Evolutionary conservation across 2,329 filamentous ascomycete species (phyloP), one percentile per base, ranked within the genome.

Genomic region (Aspergillus glaucus): DNA sequence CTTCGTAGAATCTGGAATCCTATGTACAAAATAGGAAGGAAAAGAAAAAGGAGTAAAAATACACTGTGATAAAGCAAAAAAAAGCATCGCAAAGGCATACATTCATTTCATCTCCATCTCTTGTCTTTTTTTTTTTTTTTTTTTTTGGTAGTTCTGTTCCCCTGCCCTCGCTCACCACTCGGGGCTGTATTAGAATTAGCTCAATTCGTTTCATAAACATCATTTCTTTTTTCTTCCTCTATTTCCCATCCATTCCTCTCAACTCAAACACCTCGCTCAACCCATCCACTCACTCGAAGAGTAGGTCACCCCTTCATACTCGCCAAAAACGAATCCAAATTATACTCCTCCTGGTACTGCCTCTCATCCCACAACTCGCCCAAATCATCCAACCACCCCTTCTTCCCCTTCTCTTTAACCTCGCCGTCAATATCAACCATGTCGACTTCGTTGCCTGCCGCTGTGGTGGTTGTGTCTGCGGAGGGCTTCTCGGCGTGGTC

Each of bases 301-400:
- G 7, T 10, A 37, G 9, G 55, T 65, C 62, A 76, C 48, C 65
- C 72, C 64, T 89, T 88, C 88, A 98, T 96, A 58, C 82, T 94
- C 68, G 90, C 91, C 74, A 98, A 79, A 74, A 97, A 98, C 3
- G 88, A 91, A 62, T 95, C 90, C 57, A 98, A 74, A 67, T 97
- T 89, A 68, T 96, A 97, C 70, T 95, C 94, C 74, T 98, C 93
- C 71, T 96, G 90, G 69, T 98, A 98, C 75, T 96, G 91, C 66
- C 85, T 85, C 67, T 96, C 92, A 66, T 98, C 93, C 92, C 93
- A 98, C 26, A 98, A 74, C 70, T 98, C 93, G 50, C 89, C 92
- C 50, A 98, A 72, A 63, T 97, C 93, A 65, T 98, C 93, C 53
- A 97, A 73, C 81, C 92, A 95, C 6, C 91, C 86, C 78, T 95